Evolutionary conservation across 768 basidiomycete genomes (phyloP).

Genomic region (Zangia roseola): DNA sequence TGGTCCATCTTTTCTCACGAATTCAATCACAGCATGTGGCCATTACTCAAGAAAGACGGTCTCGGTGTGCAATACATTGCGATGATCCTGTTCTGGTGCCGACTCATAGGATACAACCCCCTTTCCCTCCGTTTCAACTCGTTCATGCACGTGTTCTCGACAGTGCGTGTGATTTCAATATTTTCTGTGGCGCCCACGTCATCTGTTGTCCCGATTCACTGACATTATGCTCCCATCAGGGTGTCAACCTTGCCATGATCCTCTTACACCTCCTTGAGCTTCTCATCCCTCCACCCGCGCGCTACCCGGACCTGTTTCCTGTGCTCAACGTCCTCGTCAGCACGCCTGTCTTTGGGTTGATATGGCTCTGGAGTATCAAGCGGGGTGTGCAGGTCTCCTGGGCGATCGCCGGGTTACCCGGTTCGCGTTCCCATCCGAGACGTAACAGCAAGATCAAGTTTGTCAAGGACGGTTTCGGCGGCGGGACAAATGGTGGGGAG

Average conservation of each 20-base stretch:
- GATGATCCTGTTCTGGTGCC: slow-evolving; percentile 76
- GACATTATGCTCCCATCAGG: slow-evolving; percentile 30
- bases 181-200: background rate
- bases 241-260: slow-evolving; percentile 53
- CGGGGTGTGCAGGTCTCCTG: slow-evolving; percentile 77
- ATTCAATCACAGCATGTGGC: slow-evolving; percentile 78
- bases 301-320: slow-evolving; percentile 82
- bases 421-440: slow-evolving; percentile 9
- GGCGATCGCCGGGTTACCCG: slow-evolving; percentile 62
- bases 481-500: slow-evolving; percentile 3
- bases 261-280: slow-evolving; percentile 65
- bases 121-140: slow-evolving; percentile 43
- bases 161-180: slow-evolving; percentile 38
- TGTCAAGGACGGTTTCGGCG: background rate
- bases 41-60: slow-evolving; percentile 77
- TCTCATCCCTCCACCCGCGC: slow-evolving; percentile 58
- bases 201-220: slow-evolving; percentile 5
- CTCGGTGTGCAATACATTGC: slow-evolving; percentile 72
- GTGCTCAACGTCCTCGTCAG: slow-evolving; percentile 84
- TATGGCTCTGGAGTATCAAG: slow-evolving; percentile 91
- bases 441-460: background rate
- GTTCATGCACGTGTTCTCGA: slow-evolving; percentile 52
- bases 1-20: background rate
- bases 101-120: slow-evolving; percentile 75
- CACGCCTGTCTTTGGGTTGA: slow-evolving; percentile 73